phyloP scores from a whole-genome alignment of 2,329 filamentous ascomycete genomes.

The Pseudocercospora cruenta region DNA sequence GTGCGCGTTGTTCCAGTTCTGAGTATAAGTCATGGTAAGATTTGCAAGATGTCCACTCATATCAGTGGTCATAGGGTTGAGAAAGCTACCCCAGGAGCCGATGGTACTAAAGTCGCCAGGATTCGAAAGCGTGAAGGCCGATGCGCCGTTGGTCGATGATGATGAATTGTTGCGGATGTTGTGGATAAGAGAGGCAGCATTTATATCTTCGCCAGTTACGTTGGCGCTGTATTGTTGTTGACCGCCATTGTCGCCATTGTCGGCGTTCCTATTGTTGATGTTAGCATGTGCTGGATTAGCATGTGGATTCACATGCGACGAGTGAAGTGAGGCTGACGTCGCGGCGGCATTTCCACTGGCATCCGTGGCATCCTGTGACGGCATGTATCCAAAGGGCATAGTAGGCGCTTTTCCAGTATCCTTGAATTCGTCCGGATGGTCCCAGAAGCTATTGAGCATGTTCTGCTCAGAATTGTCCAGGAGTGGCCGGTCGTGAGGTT shows the following conservation, averaged over 20 bases:
- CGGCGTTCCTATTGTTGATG: conserved; percentile 4
- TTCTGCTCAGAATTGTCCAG: conserved; percentile 18
- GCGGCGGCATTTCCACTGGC: neutral
- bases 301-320: neutral
- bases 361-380: conserved; percentile 6
- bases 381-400: conserved; percentile 11
- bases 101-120: conserved; percentile 6
- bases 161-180: conserved; percentile 17
- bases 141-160: conserved; percentile 9
- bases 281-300: neutral
- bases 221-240: conserved; percentile 2
- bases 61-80: conserved; percentile 6
- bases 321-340: conserved; percentile 6
- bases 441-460: conserved; percentile 18
- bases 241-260: neutral
- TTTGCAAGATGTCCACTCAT: conserved; percentile 8
- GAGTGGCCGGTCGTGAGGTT: conserved; percentile 13
- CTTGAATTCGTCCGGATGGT: conserved; percentile 21
- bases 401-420: conserved; percentile 8
- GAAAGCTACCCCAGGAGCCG: conserved; percentile 7
- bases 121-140: conserved; percentile 10
- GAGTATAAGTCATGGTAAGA: conserved; percentile 4
- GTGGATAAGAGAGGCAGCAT: conserved; percentile 7
- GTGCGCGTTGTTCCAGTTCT: neutral
- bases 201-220: conserved; percentile 11